Base-by-base conservation (phyloP, 2,329 filamentous ascomycete species). In the Aphanocladium album region DNA sequence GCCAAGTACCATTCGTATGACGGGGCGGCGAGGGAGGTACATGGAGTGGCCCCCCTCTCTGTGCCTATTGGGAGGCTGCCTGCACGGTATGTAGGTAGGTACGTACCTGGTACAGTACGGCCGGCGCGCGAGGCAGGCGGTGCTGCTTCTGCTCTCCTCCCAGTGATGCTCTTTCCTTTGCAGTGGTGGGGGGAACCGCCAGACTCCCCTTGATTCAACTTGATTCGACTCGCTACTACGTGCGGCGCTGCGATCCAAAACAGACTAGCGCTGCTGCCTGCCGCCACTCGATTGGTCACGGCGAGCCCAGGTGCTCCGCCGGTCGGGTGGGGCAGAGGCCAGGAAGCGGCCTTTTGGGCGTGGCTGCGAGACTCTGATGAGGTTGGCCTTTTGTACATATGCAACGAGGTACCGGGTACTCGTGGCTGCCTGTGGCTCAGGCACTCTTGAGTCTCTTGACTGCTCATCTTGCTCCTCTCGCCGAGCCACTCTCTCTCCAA, bases 171-270 rank as follows among this genome's bases (percentile, higher is more conserved):
- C 54, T 23, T 41, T 30, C 35, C 30, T 25, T 37, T 39, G 55
- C 46, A 51, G 35, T 25, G 25, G 21, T 35, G 39, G 39, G 52
- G 51, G 51, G 50, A 43, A 45, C 23, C 11, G 56, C 56, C 46
- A 51, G 54, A 58, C 57, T 59, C 57, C 49, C 57, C 57, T 59
- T 59, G 57, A 59, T 59, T 59, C 47, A 59, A 52, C 47, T 33
- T 51, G 33, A 39, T 49, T 58, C 56, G 39, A 58, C 57, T 52
- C 27, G 57, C 47, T 52, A 53, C n/a, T n/a, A n/a, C n/a, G n/a
- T n/a, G n/a, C 49, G 49, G 57, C 57, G 49, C 49, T 11, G 19
- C 12, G 1, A 9, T 17, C 47, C 51, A 7, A 59, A 52, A 35
- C 39, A 19, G 49, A 30, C 39, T 59, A 59, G 57, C 57, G 57